Conservation (phyloP, 2,329 filamentous ascomycete genomes). For the Metarhizium brunneum region DNA sequence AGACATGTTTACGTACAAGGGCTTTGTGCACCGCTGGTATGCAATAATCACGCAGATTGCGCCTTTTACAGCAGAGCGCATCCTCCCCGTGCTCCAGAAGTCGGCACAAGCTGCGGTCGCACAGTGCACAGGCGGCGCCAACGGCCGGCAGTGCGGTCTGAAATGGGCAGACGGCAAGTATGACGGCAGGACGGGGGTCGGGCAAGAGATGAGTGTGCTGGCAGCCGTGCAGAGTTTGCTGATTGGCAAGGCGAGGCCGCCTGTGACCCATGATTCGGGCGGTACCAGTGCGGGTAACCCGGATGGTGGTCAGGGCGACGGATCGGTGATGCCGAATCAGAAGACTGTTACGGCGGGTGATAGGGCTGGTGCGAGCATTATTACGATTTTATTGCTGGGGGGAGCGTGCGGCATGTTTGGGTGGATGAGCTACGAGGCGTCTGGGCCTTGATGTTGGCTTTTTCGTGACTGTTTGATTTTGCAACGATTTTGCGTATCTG, state of each 20-base stretch:
- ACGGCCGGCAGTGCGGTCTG: conserved; percentile 41
- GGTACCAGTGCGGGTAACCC: conserved; percentile 39
- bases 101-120: conserved; percentile 43
- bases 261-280: conserved; percentile 36
- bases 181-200: conserved; percentile 45
- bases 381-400: conserved; percentile 34
- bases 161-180: conserved; percentile 40
- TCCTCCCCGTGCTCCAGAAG: conserved; percentile 39
- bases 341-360: conserved; percentile 31
- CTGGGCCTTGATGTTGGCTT: conserved; percentile 1
- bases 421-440: conserved; percentile 31
- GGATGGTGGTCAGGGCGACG: conserved; percentile 28
- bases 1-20: conserved; percentile 56
- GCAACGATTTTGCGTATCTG: too few species aligned
- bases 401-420: conserved; percentile 29
- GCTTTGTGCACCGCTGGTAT: conserved; percentile 47
- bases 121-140: conserved; percentile 41
- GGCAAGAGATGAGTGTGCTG: conserved; percentile 50
- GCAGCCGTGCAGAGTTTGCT: conserved; percentile 45
- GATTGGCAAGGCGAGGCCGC: conserved; percentile 27
- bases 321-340: conserved; percentile 19
- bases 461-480: too few species aligned
- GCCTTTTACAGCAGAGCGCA: conserved; percentile 37
- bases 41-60: conserved; percentile 41
- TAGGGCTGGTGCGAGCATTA: conserved; percentile 34